Conservation (phyloP, 2,329 filamentous ascomycete genomes). For the Eutypella sp. region DNA sequence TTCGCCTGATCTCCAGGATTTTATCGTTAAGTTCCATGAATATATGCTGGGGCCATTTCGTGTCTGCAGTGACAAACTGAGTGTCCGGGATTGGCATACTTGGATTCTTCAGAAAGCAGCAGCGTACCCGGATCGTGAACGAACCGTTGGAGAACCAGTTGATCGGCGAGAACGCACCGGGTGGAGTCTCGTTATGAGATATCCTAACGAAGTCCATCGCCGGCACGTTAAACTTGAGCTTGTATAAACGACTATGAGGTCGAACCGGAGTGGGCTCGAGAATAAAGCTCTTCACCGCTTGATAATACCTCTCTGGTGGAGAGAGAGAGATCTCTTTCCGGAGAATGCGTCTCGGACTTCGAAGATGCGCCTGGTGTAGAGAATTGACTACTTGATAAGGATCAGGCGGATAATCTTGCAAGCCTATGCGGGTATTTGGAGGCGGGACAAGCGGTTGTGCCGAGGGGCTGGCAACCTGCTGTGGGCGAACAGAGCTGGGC, state of each 20-base stretch:
- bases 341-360: constrained; percentile 43
- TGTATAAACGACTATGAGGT: constrained; percentile 34
- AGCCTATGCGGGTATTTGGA: constrained; percentile 13
- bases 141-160: constrained; percentile 45
- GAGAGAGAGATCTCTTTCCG: constrained; percentile 9
- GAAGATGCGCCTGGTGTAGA: constrained; percentile 41
- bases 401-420: constrained; percentile 35
- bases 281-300: constrained; percentile 49
- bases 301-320: constrained; percentile 43
- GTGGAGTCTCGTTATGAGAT: constrained; percentile 22
- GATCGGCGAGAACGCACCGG: constrained; percentile 28
- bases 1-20: constrained; percentile 56
- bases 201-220: constrained; percentile 31
- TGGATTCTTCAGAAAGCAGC: constrained; percentile 37
- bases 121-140: constrained; percentile 63
- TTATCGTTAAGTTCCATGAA: constrained; percentile 64
- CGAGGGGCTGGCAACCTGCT: neutral
- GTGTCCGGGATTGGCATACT: constrained; percentile 33
- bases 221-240: constrained; percentile 43
- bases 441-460: constrained; percentile 17
- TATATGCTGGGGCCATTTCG: constrained; percentile 65
- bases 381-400: constrained; percentile 38
- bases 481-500: constrained; percentile 2
- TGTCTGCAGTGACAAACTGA: constrained; percentile 60
- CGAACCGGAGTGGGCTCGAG: constrained; percentile 38